Percentiles rank a stretch among this genome's conserved stretches.
Evolutionary conservation across 805 yeast genomes (phyloP).

Genomic region (Candida khao-thaluensis): DNA sequence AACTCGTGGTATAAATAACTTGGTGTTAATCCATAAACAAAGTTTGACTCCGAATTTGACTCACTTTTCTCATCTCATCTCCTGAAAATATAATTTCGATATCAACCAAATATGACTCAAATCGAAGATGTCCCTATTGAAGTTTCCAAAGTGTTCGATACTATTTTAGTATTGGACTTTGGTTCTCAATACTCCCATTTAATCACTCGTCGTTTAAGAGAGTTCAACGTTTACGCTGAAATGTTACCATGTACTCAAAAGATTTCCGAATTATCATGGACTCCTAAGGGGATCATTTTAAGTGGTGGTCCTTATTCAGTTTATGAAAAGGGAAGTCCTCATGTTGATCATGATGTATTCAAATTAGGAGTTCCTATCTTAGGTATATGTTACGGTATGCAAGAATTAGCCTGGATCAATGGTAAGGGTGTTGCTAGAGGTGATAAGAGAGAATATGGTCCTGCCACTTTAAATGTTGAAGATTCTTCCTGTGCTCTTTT

Average conservation of each 20-base stretch:
- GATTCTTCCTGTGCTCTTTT: conserved; percentile 71
- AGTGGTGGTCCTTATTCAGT: conserved; percentile 99
- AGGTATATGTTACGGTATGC: conserved; percentile 99
- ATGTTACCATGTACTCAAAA: conserved; percentile 99
- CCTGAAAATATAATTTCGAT: conserved; percentile 5
- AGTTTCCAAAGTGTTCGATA: conserved; percentile 90
- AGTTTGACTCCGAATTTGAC: no score
- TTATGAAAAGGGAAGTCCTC: conserved; percentile 93
- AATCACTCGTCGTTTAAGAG: conserved; percentile 96
- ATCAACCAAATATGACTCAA: conserved; percentile 8
- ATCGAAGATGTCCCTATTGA: conserved; percentile 45
- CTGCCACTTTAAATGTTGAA: conserved; percentile 80
- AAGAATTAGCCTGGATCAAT: conserved; percentile 97
- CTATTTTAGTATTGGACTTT: conserved; percentile 94
- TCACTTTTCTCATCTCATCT: conserved; percentile 9
- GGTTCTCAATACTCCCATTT: conserved; percentile 98
- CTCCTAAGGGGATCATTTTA: conserved; percentile 92
- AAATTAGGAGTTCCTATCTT: conserved; percentile 88
- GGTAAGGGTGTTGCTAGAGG: conserved; percentile 94
- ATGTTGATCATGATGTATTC: conserved; percentile 92
- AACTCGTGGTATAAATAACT: no score
- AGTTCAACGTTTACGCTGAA: conserved; percentile 96
- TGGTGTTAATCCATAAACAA: no score
- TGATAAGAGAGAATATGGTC: conserved; percentile 97
- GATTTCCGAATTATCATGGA: conserved; percentile 87